Conservation (phyloP, 1,284 basidiomycete genomes). For the Boletus semigastroideus region DNA sequence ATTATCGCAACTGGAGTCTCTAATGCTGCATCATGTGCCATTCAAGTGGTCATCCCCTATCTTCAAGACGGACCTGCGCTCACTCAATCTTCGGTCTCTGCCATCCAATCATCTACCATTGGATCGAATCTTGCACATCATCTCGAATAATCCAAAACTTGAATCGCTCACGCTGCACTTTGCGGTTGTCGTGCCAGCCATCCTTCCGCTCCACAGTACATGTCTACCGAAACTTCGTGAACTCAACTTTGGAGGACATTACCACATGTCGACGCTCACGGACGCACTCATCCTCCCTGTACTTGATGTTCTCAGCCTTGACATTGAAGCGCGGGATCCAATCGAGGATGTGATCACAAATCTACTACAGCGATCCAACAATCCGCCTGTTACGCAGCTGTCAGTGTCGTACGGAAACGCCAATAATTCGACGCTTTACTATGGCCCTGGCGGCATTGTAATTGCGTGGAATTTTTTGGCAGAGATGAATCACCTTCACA, state of each 20-base stretch:
- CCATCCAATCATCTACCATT: conserved; percentile 59
- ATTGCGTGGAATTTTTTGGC: conserved; percentile 50
- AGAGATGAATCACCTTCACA: conserved; percentile 48
- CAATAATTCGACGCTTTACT: conserved; percentile 43
- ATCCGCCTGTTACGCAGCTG: conserved; percentile 54
- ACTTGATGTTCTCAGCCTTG: conserved; percentile 55
- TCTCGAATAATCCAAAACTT: conserved; percentile 54
- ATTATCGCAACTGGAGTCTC: conserved; percentile 47
- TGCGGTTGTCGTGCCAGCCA: conserved; percentile 52
- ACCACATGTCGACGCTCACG: conserved; percentile 58
- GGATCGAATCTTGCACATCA: conserved; percentile 62
- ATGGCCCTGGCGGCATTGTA: conserved; percentile 41
- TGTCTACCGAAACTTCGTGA: conserved; percentile 52
- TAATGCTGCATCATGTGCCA: conserved; percentile 67
- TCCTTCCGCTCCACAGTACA: conserved; percentile 56
- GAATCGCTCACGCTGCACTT: conserved; percentile 60
- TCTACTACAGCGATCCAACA: conserved; percentile 56
- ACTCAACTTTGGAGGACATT: conserved; percentile 63
- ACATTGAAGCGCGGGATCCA: conserved; percentile 66
- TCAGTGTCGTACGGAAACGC: conserved; percentile 56
- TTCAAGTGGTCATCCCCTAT: conserved; percentile 75
- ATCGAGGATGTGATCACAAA: conserved; percentile 63
- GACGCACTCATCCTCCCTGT: conserved; percentile 58
- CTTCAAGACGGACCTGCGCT: conserved; percentile 53
- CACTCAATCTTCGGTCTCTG: conserved; percentile 62